These are phyloP conservation scores for Rhizopogon vulgaris DNA, from an alignment of 768 basidiomycete genomes.

Conservation along the genomic window DNA sequence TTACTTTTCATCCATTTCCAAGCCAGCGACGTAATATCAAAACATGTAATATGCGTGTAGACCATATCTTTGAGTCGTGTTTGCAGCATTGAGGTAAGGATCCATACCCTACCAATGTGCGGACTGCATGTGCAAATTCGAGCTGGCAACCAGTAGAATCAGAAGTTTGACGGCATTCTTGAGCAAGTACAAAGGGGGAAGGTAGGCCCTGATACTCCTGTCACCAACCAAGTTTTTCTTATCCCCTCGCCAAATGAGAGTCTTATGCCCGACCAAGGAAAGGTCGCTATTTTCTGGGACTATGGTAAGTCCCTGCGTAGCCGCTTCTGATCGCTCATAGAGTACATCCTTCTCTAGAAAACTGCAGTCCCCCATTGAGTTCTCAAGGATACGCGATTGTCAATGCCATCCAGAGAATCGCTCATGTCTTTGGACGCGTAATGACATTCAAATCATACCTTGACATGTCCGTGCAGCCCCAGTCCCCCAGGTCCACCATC, in stretches of 20 bases:
- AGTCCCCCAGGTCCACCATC: conserved; percentile 24
- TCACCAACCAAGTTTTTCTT: not conserved
- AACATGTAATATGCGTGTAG: not conserved
- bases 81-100: too few species aligned
- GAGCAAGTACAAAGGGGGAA: conserved; percentile 15
- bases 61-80: too few species aligned
- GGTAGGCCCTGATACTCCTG: too few species aligned
- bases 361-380: conserved; percentile 24
- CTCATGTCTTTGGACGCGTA: conserved; percentile 41
- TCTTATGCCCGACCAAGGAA: conserved; percentile 28
- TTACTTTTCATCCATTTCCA: not conserved
- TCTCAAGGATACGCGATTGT: conserved; percentile 31
- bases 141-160: not conserved
- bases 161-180: conserved; percentile 2
- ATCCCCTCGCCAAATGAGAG: not conserved
- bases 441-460: conserved; percentile 50
- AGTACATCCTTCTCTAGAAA: conserved; percentile 17
- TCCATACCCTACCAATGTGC: too few species aligned
- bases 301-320: conserved; percentile 20
- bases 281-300: conserved; percentile 40
- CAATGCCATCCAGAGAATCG: conserved; percentile 38
- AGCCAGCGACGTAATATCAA: not conserved
- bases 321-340: not conserved
- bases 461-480: conserved; percentile 36
- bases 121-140: too few species aligned